Conservation (phyloP, 2,329 filamentous ascomycete species). For the Claviceps humidiphila region DNA sequence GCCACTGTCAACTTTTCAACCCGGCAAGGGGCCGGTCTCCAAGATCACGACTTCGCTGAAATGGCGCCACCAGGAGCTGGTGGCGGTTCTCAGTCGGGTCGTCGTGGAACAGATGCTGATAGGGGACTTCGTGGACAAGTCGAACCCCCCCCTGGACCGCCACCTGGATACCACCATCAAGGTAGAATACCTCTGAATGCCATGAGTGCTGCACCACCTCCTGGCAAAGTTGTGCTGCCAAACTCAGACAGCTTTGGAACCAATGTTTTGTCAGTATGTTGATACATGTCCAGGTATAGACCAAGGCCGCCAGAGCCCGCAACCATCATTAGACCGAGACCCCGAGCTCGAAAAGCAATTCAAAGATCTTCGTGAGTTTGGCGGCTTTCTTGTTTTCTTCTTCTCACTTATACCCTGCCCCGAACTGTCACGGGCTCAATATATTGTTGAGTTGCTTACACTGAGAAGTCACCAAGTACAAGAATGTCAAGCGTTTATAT, state of each 20-base stretch:
- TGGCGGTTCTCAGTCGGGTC: slow-evolving; percentile 28
- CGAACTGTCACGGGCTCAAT: not conserved
- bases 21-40: not conserved
- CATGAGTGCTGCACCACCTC: slow-evolving; percentile 29
- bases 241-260: slow-evolving; percentile 28
- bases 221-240: slow-evolving; percentile 15
- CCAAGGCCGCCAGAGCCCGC: slow-evolving; percentile 42
- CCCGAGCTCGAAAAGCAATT: slow-evolving; percentile 40
- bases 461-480: slow-evolving; percentile 74
- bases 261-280: slow-evolving; percentile 24
- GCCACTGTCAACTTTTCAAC: not conserved
- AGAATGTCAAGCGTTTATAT: slow-evolving; percentile 94
- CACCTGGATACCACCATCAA: slow-evolving; percentile 40
- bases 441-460: slow-evolving; percentile 6
- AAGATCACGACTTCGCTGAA: slow-evolving; percentile 20
- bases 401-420: slow-evolving; percentile 1
- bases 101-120: slow-evolving; percentile 37
- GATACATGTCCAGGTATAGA: slow-evolving; percentile 29
- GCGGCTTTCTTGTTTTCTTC: not conserved
- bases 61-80: slow-evolving; percentile 32
- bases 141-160: slow-evolving; percentile 31
- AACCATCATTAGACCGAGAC: slow-evolving; percentile 35
- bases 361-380: slow-evolving; percentile 40
- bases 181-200: slow-evolving; percentile 30
- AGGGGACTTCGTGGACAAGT: slow-evolving; percentile 29